A percentile compares a stretch with the other conserved stretches of the same genome.
These are phyloP conservation scores for Nannizzia gypsea DNA, from an alignment of 2,329 filamentous ascomycete species.

Conservation along the genomic window DNA sequence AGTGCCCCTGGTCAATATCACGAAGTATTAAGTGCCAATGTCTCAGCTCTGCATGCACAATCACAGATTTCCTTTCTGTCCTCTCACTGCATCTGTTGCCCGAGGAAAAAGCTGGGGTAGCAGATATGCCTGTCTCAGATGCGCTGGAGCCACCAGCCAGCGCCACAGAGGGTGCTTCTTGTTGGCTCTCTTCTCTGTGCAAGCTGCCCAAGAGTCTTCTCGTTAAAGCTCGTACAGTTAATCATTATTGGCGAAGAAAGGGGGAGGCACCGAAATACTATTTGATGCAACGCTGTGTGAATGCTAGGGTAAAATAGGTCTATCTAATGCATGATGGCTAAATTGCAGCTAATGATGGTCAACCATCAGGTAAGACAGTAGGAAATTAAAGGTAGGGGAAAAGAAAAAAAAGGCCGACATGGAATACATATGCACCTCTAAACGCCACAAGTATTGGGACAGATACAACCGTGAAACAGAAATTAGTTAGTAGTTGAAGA, in stretches of 20 bases:
- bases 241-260: not conserved
- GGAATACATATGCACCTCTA: not conserved
- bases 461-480: not conserved
- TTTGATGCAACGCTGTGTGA: not conserved
- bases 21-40: not conserved
- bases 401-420: not conserved
- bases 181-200: too few relatives aligned
- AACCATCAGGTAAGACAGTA: too few relatives aligned
- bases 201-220: too few relatives aligned
- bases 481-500: slow-evolving; percentile 17
- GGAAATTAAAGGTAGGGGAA: not conserved
- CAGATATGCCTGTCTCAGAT: not conserved
- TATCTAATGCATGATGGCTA: not conserved
- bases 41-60: not conserved
- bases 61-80: not conserved
- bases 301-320: not conserved
- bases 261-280: not conserved
- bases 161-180: too few relatives aligned
- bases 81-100: not conserved
- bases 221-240: too few relatives aligned
- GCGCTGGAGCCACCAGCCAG: not conserved
- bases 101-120: not conserved
- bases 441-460: not conserved
- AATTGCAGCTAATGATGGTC: not conserved
- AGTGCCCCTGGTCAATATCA: not conserved